These are phyloP conservation scores for Coniochaeta hoffmannii DNA, from an alignment of 2,329 filamentous ascomycete genomes.

Conservation along the genomic window DNA sequence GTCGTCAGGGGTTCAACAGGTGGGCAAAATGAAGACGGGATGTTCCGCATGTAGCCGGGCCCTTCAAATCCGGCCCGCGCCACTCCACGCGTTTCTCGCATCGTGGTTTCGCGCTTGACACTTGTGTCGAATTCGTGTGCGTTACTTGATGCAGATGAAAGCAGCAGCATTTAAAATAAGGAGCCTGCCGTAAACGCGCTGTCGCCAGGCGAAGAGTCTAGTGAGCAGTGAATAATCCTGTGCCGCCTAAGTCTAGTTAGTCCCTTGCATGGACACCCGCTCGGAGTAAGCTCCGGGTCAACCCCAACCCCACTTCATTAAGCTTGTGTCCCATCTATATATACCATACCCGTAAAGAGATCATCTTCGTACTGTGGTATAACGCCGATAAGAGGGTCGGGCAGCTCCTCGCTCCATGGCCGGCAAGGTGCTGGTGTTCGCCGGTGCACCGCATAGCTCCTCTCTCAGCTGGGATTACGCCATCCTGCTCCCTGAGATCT, in stretches of 20 bases:
- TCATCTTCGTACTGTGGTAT: not conserved
- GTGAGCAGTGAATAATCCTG: no score
- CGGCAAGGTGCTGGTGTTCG: slow-evolving; percentile 23
- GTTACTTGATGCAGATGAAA: no score
- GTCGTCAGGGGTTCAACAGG: not conserved
- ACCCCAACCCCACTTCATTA: not conserved
- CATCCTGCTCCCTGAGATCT: slow-evolving; percentile 40
- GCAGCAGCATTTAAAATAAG: no score
- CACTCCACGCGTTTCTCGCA: no score
- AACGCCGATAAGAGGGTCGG: not conserved
- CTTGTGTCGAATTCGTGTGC: no score
- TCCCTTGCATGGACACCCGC: no score
- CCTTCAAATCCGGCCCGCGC: not conserved
- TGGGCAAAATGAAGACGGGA: not conserved
- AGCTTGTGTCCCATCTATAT: no score
- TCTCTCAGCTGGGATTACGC: slow-evolving; percentile 47
- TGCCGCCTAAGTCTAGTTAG: no score
- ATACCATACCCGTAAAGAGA: no score
- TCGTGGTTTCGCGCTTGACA: no score
- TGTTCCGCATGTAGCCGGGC: not conserved
- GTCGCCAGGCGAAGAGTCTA: no score
- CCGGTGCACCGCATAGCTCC: slow-evolving; percentile 50
- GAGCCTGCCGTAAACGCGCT: no score
- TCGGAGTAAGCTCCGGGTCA: not conserved
- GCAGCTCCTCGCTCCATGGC: slow-evolving; percentile 15